These are phyloP conservation scores for Leccinum pellstonianum DNA, from an alignment of 768 basidiomycete genomes.

Conservation along the genomic window DNA sequence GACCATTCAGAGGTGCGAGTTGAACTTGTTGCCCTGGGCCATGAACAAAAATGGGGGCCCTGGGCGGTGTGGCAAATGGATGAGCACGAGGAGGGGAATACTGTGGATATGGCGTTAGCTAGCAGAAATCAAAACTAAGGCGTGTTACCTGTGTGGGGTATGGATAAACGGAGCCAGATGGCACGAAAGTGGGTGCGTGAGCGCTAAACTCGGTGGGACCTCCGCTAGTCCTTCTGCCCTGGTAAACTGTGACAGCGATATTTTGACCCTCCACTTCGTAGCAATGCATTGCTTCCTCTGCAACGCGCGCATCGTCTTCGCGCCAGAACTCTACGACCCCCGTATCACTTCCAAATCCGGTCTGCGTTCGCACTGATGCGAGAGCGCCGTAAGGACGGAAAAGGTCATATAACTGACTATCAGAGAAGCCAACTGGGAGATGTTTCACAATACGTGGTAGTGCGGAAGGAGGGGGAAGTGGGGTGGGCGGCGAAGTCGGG, in stretches of 20 bases:
- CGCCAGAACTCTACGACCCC: constrained; percentile 85
- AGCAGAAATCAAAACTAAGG: constrained; percentile 2
- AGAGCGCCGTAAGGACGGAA: constrained; percentile 84
- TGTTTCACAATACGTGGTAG: constrained; percentile 82
- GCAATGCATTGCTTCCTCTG: constrained; percentile 82
- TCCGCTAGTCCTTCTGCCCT: constrained; percentile 58
- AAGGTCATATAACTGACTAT: constrained; percentile 78
- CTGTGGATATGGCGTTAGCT: constrained; percentile 27
- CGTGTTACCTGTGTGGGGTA: constrained; percentile 58
- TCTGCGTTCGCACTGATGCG: constrained; percentile 70
- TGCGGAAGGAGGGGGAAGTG: constrained; percentile 74
- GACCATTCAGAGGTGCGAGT: constrained; percentile 68
- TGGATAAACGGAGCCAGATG: constrained; percentile 60
- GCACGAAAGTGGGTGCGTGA: constrained; percentile 74
- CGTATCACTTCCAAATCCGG: constrained; percentile 74
- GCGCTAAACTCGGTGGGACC: constrained; percentile 65
- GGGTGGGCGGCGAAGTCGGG: constrained; percentile 71
- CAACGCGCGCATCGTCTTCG: constrained; percentile 77
- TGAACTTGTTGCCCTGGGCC: constrained; percentile 92
- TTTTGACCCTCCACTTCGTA: constrained; percentile 81
- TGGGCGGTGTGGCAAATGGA: constrained; percentile 43
- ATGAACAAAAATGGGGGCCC: constrained; percentile 60
- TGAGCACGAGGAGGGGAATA: constrained; percentile 69
- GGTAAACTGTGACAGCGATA: constrained; percentile 79
- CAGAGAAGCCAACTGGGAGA: constrained; percentile 64